Conservation (phyloP, 805 yeast species). For the Starmerella khaoyaiensis region DNA sequence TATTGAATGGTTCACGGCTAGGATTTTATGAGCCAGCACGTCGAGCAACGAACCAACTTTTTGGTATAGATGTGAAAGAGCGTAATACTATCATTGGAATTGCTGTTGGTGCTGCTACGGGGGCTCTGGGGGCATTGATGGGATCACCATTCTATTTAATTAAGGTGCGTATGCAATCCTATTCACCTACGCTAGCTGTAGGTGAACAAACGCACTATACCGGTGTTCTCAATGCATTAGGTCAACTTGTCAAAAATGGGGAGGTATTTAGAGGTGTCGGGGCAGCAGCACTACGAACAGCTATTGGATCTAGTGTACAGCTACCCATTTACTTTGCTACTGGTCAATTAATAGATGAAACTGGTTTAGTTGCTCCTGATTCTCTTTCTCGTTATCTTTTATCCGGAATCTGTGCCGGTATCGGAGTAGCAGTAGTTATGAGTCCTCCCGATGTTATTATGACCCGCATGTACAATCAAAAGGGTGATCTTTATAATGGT, state of each 20-base stretch:
- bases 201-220: slow-evolving; percentile 90
- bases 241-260: slow-evolving; percentile 46
- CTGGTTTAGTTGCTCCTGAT: slow-evolving; percentile 41
- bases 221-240: slow-evolving; percentile 54
- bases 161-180: slow-evolving; percentile 95
- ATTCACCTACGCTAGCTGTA: slow-evolving; percentile 49
- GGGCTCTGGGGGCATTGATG: slow-evolving; percentile 74
- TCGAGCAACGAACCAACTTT: slow-evolving; percentile 39
- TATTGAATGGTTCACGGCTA: slow-evolving; percentile 84
- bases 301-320: slow-evolving; percentile 92
- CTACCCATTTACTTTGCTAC: slow-evolving; percentile 77
- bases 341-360: slow-evolving; percentile 46
- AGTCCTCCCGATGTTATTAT: slow-evolving; percentile 94
- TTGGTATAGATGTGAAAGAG: slow-evolving; percentile 39
- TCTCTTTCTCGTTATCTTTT: slow-evolving; percentile 14
- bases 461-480: slow-evolving; percentile 91
- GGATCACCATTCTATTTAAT: slow-evolving; percentile 89
- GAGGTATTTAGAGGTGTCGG: slow-evolving; percentile 87
- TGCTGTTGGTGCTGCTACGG: slow-evolving; percentile 67
- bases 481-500: slow-evolving; percentile 72
- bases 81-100: slow-evolving; percentile 56
- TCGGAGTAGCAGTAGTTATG: slow-evolving; percentile 91
- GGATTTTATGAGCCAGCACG: slow-evolving; percentile 90
- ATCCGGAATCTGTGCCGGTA: slow-evolving; percentile 47
- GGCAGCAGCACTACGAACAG: slow-evolving; percentile 88